Conservation (phyloP, 179 eudicot species). For the Corrigiola litoralis region DNA sequence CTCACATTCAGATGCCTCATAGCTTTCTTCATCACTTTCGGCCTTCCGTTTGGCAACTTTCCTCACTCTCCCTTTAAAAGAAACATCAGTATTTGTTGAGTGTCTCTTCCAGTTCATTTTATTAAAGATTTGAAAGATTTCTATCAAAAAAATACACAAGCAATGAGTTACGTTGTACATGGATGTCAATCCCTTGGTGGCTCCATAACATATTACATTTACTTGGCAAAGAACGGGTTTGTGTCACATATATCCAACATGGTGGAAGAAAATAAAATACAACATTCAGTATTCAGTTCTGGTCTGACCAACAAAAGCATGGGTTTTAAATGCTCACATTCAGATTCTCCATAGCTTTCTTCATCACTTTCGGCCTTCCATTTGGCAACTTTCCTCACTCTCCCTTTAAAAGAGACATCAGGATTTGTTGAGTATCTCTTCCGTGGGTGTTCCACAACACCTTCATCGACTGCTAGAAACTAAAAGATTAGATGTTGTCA, state of each 20-base stretch:
- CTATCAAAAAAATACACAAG: too few relatives aligned
- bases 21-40: slow-evolving; percentile 76
- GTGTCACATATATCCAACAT: too few relatives aligned
- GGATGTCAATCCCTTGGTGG: too few relatives aligned
- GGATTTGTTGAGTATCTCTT: slow-evolving; percentile 71
- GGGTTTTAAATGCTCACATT: slow-evolving; percentile 44
- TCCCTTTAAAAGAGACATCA: slow-evolving; percentile 79
- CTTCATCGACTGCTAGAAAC: slow-evolving; percentile 54
- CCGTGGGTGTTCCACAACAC: slow-evolving; percentile 65
- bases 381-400: slow-evolving; percentile 89
- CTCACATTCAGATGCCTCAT: slow-evolving; percentile 72
- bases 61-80: slow-evolving; percentile 85
- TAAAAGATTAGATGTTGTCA: slow-evolving; percentile 1
- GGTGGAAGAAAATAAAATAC: background rate
- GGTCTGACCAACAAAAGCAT: background rate
- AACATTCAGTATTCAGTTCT: background rate
- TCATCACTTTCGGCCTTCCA: slow-evolving; percentile 75
- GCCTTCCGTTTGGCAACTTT: slow-evolving; percentile 82
- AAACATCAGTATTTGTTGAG: slow-evolving; percentile 64
- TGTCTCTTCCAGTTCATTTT: slow-evolving; percentile 87
- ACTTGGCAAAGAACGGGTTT: too few relatives aligned
- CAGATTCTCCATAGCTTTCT: slow-evolving; percentile 68
- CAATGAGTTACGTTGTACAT: too few relatives aligned
- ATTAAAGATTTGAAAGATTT: too few relatives aligned
- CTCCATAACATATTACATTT: too few relatives aligned